Evolutionary conservation across 2,329 filamentous ascomycete genomes (phyloP).

Genomic region (Nothophoma quercina): DNA sequence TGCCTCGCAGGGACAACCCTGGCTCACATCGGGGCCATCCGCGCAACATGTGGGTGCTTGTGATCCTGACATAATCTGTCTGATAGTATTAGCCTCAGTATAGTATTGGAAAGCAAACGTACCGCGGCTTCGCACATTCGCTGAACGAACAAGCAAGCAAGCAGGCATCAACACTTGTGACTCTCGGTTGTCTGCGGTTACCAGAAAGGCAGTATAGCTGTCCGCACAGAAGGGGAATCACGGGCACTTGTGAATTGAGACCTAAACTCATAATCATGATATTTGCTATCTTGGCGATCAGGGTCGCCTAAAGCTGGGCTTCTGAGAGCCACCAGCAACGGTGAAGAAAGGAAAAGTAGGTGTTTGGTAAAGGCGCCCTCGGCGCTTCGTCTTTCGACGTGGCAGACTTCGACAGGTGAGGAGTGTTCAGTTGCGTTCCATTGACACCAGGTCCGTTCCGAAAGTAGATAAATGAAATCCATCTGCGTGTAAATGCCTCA

Average conservation of each 20-base stretch:
- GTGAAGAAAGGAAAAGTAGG: not conserved
- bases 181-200: too few species aligned
- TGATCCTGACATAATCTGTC: not conserved
- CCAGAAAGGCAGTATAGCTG: too few species aligned
- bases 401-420: not conserved
- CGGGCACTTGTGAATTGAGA: too few species aligned
- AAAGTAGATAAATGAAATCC: constrained; percentile 20
- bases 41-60: not conserved
- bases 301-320: not conserved
- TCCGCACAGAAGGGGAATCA: too few species aligned
- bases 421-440: constrained; percentile 9
- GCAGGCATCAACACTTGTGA: too few species aligned
- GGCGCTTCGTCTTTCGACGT: not conserved
- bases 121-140: not conserved
- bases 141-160: too few species aligned
- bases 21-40: not conserved
- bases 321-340: not conserved
- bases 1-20: not conserved
- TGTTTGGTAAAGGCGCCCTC: not conserved
- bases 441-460: constrained; percentile 18
- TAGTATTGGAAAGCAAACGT: not conserved
- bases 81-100: not conserved
- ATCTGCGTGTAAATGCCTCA: constrained; percentile 25
- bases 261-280: constrained; percentile 7
- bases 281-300: constrained; percentile 11